Evolutionary conservation across 2,329 filamentous ascomycete genomes (phyloP).

Genomic region (Chaetomiaceae sp.): DNA sequence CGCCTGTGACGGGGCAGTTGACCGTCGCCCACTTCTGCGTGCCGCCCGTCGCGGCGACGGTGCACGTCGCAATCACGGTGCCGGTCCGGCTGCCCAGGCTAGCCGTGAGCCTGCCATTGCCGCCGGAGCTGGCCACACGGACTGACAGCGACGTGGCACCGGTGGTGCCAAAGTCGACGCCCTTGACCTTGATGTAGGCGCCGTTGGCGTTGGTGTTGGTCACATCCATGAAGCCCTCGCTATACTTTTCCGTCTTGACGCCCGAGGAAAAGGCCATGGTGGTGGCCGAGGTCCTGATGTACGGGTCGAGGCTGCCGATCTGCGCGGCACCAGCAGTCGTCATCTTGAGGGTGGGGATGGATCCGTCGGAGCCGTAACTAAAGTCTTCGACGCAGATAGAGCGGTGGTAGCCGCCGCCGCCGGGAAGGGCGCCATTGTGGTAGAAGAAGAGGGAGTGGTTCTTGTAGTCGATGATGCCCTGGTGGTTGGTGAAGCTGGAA

Average conservation of each 20-base stretch:
- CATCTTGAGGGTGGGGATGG: slow-evolving; percentile 30
- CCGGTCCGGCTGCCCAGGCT: slow-evolving; percentile 28
- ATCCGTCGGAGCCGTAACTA: slow-evolving; percentile 29
- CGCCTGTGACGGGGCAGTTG: slow-evolving; percentile 9
- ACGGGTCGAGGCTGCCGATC: slow-evolving; percentile 27
- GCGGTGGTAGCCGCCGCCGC: slow-evolving; percentile 28
- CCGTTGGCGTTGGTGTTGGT: slow-evolving; percentile 28
- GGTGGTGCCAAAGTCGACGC: slow-evolving; percentile 28
- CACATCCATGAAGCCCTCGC: slow-evolving; percentile 28
- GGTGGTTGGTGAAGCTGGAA: slow-evolving; percentile 31
- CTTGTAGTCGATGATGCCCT: slow-evolving; percentile 30
- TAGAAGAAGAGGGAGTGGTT: slow-evolving; percentile 32
- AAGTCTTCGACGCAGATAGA: slow-evolving; percentile 30
- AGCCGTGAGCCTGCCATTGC: slow-evolving; percentile 29
- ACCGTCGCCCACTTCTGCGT: slow-evolving; percentile 25
- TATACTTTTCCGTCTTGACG: slow-evolving; percentile 1
- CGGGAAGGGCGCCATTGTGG: slow-evolving; percentile 32
- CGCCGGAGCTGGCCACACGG: slow-evolving; percentile 23
- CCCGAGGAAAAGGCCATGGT: slow-evolving; percentile 29
- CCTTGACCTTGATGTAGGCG: slow-evolving; percentile 33
- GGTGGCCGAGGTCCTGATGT: slow-evolving; percentile 28
- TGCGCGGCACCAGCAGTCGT: slow-evolving; percentile 29
- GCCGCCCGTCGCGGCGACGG: slow-evolving; percentile 28
- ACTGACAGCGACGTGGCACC: slow-evolving; percentile 27
- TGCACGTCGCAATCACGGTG: slow-evolving; percentile 28